A percentile compares a stretch with the other conserved stretches of the same genome.
Conservation (phyloP, 1,284 basidiomycete species). For the Sporisorium graminicola region DNA sequence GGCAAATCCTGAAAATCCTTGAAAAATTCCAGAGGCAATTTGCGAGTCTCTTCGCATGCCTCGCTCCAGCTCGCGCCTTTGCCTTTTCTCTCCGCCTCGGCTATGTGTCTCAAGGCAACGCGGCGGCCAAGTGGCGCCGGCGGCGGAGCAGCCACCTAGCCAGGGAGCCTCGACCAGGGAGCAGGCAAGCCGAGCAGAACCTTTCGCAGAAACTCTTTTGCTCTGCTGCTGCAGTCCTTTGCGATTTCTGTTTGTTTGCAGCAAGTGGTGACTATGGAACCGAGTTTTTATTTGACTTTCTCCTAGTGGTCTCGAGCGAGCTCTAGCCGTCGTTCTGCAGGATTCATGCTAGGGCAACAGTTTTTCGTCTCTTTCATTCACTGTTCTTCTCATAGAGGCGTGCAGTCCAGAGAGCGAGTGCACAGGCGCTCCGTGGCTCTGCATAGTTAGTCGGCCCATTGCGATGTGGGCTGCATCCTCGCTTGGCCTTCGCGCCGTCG, state of each 20-base stretch:
- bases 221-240: no score
- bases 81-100: not conserved
- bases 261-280: not conserved
- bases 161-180: not conserved
- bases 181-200: not conserved
- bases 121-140: not conserved
- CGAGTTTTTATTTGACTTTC: not conserved
- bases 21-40: not conserved
- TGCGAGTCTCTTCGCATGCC: not conserved
- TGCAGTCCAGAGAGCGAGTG: no score
- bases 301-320: not conserved
- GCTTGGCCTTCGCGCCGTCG: not conserved
- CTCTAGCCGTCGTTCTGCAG: not conserved
- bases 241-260: not conserved
- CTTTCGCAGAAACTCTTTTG: not conserved
- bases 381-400: not conserved
- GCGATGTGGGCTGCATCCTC: not conserved
- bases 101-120: not conserved
- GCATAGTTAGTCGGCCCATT: no score
- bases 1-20: not conserved
- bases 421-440: not conserved
- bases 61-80: no score
- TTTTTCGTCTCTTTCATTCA: not conserved
- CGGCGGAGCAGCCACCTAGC: not conserved
- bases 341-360: conserved; percentile 3